A percentile compares a stretch with the other conserved stretches of the same genome.
Conservation (phyloP, 495 filamentous ascomycete species). For the Talaromyces proteolyticus region DNA sequence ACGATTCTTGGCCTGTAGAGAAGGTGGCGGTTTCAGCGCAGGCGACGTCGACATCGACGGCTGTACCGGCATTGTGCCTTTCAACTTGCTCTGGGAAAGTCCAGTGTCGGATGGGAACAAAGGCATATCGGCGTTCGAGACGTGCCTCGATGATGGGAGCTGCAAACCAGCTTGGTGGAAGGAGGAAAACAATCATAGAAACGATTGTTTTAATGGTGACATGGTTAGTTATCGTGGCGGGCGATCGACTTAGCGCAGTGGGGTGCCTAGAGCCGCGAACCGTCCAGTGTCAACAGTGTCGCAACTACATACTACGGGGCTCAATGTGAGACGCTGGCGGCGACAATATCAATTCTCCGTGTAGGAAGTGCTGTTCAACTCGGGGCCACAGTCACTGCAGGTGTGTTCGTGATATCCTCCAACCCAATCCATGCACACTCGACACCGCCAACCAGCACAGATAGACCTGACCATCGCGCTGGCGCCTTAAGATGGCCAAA, state of each 20-base stretch:
- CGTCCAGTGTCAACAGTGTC: background rate
- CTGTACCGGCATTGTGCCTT: constrained; percentile 2
- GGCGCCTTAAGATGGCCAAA: background rate
- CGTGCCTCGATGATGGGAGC: background rate
- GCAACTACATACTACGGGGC: background rate
- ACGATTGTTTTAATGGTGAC: no score
- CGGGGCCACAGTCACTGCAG: no score
- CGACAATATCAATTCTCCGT: no score
- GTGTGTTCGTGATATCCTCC: no score
- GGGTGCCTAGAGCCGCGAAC: background rate
- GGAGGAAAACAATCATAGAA: no score
- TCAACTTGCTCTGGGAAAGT: background rate
- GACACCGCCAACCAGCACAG: no score
- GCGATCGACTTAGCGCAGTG: background rate
- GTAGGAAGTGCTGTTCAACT: no score
- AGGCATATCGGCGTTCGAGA: constrained; percentile 33
- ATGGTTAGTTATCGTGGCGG: no score
- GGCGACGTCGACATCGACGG: constrained; percentile 4
- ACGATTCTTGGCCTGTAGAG: constrained; percentile 51
- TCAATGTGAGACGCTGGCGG: background rate
- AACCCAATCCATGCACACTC: no score
- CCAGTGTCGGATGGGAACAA: constrained; percentile 27
- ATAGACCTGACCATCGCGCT: background rate
- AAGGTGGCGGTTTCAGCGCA: constrained; percentile 14
- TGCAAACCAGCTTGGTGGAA: no score